Conservation (phyloP, 164 flowering plant genomes). For the Vitis rupestris region DNA sequence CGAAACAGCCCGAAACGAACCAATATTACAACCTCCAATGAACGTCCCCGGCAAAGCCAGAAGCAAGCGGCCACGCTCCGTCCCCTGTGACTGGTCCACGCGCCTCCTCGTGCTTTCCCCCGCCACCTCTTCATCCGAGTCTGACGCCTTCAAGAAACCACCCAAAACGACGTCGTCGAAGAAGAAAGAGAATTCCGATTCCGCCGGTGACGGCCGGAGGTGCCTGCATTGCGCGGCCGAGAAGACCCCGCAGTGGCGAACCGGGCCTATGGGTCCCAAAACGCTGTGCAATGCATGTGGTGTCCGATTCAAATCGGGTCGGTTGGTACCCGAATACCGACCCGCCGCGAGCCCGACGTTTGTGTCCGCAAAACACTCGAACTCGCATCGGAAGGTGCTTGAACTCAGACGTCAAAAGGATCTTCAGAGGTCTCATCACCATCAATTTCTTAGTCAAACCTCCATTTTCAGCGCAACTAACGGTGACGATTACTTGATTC, state of each 20-base stretch:
- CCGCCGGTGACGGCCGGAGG: slow-evolving; percentile 39
- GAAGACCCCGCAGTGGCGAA: slow-evolving; percentile 96
- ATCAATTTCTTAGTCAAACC: slow-evolving; percentile 32
- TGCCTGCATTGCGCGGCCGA: slow-evolving; percentile 88
- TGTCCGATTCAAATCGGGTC: slow-evolving; percentile 92
- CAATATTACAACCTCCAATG: slow-evolving; percentile 46
- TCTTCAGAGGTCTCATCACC: slow-evolving; percentile 39
- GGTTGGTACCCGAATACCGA: slow-evolving; percentile 90
- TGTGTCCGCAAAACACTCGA: slow-evolving; percentile 70
- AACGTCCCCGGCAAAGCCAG: slow-evolving; percentile 86
- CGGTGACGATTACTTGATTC: slow-evolving; percentile 59
- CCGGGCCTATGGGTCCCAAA: slow-evolving; percentile 95
- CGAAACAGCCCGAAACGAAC: slow-evolving; percentile 10
- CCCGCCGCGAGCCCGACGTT: slow-evolving; percentile 95
- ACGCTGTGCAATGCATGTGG: slow-evolving; percentile 95
- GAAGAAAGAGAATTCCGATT: slow-evolving; percentile 22
- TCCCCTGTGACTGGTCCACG: slow-evolving; percentile 78
- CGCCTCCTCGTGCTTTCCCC: slow-evolving; percentile 57
- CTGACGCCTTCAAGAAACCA: slow-evolving; percentile 14
- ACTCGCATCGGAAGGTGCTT: slow-evolving; percentile 88
- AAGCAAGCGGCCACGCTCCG: slow-evolving; percentile 86
- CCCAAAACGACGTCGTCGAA: slow-evolving; percentile 19
- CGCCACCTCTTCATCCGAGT: slow-evolving; percentile 29
- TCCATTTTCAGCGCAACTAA: slow-evolving; percentile 42
- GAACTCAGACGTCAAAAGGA: slow-evolving; percentile 89